These are phyloP conservation scores for Rhododendron ferrugineum DNA, from an alignment of 148 eudicot genomes.

Conservation along the genomic window DNA sequence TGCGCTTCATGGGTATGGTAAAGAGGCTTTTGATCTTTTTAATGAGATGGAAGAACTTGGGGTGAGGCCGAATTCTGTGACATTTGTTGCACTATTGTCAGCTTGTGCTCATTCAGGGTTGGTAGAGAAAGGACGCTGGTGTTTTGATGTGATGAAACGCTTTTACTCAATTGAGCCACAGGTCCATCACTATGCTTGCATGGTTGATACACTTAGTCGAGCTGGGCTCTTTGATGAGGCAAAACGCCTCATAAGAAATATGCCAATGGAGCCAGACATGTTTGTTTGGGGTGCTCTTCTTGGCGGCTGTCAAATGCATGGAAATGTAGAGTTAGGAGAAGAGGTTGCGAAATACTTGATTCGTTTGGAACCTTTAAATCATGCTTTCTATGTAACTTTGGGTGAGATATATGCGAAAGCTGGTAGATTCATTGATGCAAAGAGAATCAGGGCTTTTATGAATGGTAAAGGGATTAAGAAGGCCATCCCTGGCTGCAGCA, in stretches of 20 bases:
- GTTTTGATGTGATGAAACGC: slow-evolving; percentile 51
- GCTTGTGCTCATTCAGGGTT: slow-evolving; percentile 85
- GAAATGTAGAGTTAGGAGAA: slow-evolving; percentile 59
- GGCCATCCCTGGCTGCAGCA: slow-evolving; percentile 50
- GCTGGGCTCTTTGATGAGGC: slow-evolving; percentile 69
- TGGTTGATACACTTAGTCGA: slow-evolving; percentile 70
- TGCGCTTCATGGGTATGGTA: slow-evolving; percentile 55
- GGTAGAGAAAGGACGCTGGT: slow-evolving; percentile 48
- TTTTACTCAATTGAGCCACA: slow-evolving; percentile 51
- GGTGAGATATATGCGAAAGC: slow-evolving; percentile 61
- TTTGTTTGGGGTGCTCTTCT: slow-evolving; percentile 80
- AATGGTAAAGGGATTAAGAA: slow-evolving; percentile 49
- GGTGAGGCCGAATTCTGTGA: slow-evolving; percentile 63
- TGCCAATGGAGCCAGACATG: slow-evolving; percentile 68
- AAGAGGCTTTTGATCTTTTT: slow-evolving; percentile 54
- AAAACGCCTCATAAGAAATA: slow-evolving; percentile 41
- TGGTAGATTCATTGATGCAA: slow-evolving; percentile 51
- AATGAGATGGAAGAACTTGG: slow-evolving; percentile 47
- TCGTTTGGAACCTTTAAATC: slow-evolving; percentile 51
- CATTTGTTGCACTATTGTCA: slow-evolving; percentile 58
- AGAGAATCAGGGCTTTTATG: slow-evolving; percentile 57
- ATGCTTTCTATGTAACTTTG: slow-evolving; percentile 58
- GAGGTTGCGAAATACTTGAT: slow-evolving; percentile 53
- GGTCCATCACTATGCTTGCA: slow-evolving; percentile 64
- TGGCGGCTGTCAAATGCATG: slow-evolving; percentile 74